Percentiles rank a stretch among this genome's conserved stretches.
phyloP scores from a whole-genome alignment of 257 asterid species.

The Fraxinus anomala region DNA sequence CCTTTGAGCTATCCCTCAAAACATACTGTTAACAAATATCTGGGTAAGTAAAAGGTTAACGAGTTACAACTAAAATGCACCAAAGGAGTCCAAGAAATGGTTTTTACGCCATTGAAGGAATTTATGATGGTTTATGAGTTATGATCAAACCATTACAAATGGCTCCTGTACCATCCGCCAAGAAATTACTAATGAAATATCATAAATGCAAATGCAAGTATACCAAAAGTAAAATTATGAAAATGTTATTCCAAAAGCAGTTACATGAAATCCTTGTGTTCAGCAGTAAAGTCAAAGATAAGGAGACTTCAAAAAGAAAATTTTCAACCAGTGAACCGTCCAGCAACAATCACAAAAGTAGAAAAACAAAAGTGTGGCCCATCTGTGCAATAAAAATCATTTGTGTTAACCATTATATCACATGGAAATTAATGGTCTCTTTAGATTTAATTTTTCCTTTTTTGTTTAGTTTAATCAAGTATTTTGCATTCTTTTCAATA shows the following conservation, averaged over 20 bases:
- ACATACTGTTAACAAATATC: slow-evolving; percentile 60
- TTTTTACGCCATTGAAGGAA: not conserved
- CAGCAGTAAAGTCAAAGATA: slow-evolving; percentile 5
- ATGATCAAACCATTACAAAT: not conserved
- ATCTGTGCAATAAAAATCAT: not conserved
- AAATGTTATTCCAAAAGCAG: not conserved
- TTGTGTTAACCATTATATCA: not conserved
- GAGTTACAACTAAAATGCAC: slow-evolving; percentile 14
- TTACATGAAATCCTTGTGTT: not conserved
- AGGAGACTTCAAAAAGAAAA: slow-evolving; percentile 1
- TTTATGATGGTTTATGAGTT: not conserved
- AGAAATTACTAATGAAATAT: slow-evolving; percentile 3
- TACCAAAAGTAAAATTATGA: slow-evolving; percentile 5
- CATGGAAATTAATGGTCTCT: not conserved
- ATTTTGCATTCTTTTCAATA: not conserved
- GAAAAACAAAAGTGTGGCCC: not conserved
- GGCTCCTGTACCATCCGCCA: not conserved
- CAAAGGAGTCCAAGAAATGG: slow-evolving; percentile 13
- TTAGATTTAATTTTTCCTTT: not conserved
- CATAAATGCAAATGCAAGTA: not conserved
- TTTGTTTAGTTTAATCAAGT: not conserved
- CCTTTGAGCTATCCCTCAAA: slow-evolving; percentile 59
- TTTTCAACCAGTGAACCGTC: not conserved
- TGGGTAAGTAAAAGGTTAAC: slow-evolving; percentile 16
- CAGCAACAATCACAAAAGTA: slow-evolving; percentile 3